Evolutionary conservation across 2,329 filamentous ascomycete species (phyloP).

Genomic region (Coleophoma cylindrospora): DNA sequence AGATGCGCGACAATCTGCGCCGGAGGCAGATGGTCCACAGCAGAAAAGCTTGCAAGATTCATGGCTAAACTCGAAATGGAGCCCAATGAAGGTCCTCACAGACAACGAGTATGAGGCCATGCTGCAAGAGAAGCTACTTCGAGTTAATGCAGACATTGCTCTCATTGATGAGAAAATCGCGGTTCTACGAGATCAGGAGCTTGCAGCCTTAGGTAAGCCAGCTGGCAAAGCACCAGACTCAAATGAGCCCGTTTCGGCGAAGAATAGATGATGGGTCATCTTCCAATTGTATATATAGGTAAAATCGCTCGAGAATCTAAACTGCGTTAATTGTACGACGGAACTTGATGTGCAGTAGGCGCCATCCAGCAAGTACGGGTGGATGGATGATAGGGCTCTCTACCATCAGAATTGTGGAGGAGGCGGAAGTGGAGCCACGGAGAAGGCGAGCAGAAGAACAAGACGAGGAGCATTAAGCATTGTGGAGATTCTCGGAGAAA

Average conservation of each 20-base stretch:
- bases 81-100: constrained; percentile 63
- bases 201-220: constrained; percentile 3
- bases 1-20: constrained; percentile 29
- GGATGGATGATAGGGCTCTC: not conserved
- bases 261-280: not conserved
- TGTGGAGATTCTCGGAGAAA: not conserved
- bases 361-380: not conserved
- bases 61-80: constrained; percentile 59
- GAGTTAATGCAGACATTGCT: constrained; percentile 71
- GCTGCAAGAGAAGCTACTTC: constrained; percentile 65
- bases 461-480: not conserved
- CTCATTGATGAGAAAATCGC: constrained; percentile 72
- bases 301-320: no score
- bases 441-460: not conserved
- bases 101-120: constrained; percentile 70
- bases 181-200: constrained; percentile 29
- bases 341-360: no score
- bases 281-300: no score
- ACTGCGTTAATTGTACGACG: no score
- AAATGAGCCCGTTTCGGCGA: not conserved
- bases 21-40: not conserved
- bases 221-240: not conserved
- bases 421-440: not conserved
- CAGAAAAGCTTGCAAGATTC: constrained; percentile 29
- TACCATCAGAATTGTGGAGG: no score